Evolutionary conservation across 2,329 filamentous ascomycete genomes (phyloP).

Genomic region (Neonectria faginata): DNA sequence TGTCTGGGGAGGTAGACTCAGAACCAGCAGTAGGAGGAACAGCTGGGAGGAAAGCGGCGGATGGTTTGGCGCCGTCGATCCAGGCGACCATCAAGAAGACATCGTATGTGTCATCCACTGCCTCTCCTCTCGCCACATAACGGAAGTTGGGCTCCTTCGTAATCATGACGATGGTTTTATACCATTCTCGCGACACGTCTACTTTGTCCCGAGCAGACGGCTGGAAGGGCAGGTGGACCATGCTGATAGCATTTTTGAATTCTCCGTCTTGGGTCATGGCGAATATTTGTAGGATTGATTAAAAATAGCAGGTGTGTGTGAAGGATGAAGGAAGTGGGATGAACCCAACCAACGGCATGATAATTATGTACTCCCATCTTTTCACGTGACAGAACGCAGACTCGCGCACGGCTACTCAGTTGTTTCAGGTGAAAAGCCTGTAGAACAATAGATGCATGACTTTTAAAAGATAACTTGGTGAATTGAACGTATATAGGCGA

Average conservation of each 20-base stretch:
- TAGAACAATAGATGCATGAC: too few relatives aligned
- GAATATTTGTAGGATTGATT: background rate
- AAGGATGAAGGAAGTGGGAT: background rate
- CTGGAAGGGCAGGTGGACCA: background rate
- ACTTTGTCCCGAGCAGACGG: constrained; percentile 27
- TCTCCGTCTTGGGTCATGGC: background rate
- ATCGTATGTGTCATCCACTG: constrained; percentile 5
- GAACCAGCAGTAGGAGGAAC: too few relatives aligned
- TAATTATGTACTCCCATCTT: background rate
- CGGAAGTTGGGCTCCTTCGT: constrained; percentile 6
- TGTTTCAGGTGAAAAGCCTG: too few relatives aligned
- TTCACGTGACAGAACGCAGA: background rate
- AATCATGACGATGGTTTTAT: background rate
- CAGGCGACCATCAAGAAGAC: constrained; percentile 8
- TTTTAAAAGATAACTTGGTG: too few relatives aligned
- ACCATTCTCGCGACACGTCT: background rate
- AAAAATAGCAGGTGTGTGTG: background rate
- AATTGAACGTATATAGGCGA: too few relatives aligned
- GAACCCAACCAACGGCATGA: background rate
- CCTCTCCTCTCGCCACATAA: constrained; percentile 9
- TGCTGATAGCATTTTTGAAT: background rate
- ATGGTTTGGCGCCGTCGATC: constrained; percentile 2
- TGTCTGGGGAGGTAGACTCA: too few relatives aligned
- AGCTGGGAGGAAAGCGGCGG: background rate
- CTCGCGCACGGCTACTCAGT: too few relatives aligned